Percentiles rank a stretch among this genome's conserved stretches.
Conservation (phyloP, 306 rosid species). For the Lathyrus tuberosus region DNA sequence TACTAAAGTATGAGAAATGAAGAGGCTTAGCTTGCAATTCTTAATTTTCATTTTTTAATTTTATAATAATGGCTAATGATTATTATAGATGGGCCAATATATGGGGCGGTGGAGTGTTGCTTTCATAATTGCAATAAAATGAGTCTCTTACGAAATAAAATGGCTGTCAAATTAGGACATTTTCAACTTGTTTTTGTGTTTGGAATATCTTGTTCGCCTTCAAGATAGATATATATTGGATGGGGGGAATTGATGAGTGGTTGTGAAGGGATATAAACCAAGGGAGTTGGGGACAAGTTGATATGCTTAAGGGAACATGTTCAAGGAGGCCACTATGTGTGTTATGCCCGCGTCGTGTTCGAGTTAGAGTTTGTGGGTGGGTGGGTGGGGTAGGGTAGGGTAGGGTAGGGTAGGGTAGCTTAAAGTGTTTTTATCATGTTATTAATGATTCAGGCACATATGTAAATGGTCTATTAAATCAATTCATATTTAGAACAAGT, state of each 20-base stretch:
- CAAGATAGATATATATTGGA: neutral
- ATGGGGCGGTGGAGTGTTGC: constrained; percentile 37
- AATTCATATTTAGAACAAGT: no score
- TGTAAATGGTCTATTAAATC: no score
- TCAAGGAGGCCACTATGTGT: neutral
- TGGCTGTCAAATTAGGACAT: constrained; percentile 2
- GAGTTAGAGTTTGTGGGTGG: neutral
- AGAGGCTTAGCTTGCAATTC: constrained; percentile 20
- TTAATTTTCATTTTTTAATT: neutral
- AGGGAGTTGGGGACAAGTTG: neutral
- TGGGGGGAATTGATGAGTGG: neutral
- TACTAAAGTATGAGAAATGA: neutral
- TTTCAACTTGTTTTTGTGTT: neutral
- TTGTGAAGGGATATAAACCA: neutral
- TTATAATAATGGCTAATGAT: neutral
- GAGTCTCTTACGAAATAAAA: no score
- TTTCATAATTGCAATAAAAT: no score
- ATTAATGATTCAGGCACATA: neutral
- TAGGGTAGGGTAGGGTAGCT: neutral
- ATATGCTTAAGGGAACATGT: neutral
- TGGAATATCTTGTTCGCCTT: neutral
- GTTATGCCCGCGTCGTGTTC: neutral
- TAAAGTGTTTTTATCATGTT: neutral
- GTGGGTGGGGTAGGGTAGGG: neutral
- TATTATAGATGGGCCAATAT: neutral